Evolutionary conservation across 768 basidiomycete species (phyloP), one percentile per base, ranked within the genome.

Genomic region (Auricularia sp.): DNA sequence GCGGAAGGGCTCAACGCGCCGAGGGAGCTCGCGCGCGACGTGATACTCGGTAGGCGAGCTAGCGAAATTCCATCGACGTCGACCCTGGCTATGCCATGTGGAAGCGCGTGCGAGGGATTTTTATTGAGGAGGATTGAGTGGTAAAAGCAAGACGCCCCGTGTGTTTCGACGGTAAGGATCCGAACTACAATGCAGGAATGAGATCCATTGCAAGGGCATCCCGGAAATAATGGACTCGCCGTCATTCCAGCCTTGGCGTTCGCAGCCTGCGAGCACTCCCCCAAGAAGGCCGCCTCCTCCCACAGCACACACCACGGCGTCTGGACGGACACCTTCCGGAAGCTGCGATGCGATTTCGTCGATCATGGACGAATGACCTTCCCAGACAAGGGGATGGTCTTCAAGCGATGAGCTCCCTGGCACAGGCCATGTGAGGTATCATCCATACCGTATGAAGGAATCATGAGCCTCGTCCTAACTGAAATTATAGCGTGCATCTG

Each of bases 321-420:
- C 83, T 3, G 90, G 89, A 68, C 80, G 82, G 3, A 68, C 66
- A 6, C 24, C 56, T 8, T 14, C 24, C 0, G 73, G 73, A 3
- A 90, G 75, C 67, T 90, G 87, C 11, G 72, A 69, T 18, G 77
- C 71, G 54, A 90, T 83, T 70, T 92, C 90, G 16, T 75, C 70
- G 47, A 92, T 77, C 80, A 92, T 85, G 18, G 88, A 87, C n/a
- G 84, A 80, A 69, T 91, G 88, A 1, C 90, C 90, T 70, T 86
- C 80, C 90, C 90, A 91, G 14, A 92, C 63, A 78, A 56, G 91
- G 87, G 67, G 8, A 35, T 61, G 18, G 58, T 44, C 44, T 33
- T 11, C 34, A 39, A 3, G 33, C 47, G 6, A 18, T 51, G 5
- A 18, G 47, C 16, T 51, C 47, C 21, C 47, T 6, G 11, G 6